These are phyloP conservation scores for Achaetomiella virescens DNA, from an alignment of 495 filamentous ascomycete species.

Conservation along the genomic window DNA sequence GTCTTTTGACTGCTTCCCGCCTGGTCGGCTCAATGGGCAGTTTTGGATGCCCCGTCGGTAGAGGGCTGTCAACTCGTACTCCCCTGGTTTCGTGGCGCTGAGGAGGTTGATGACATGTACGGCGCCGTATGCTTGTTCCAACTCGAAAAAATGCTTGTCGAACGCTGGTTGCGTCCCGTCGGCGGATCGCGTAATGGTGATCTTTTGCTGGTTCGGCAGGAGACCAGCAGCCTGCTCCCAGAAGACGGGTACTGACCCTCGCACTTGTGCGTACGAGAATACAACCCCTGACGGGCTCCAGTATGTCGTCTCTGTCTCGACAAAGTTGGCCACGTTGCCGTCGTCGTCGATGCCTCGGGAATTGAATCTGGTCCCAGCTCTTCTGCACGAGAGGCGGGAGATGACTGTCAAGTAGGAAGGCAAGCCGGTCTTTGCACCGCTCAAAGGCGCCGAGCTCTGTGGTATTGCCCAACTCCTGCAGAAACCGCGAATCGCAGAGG, in stretches of 20 bases:
- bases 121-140: conserved; percentile 79
- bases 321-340: conserved; percentile 89
- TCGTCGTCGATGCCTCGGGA: conserved; percentile 95
- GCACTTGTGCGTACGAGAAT: conserved; percentile 90
- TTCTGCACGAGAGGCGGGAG: conserved; percentile 82
- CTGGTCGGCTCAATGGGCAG: conserved; percentile 56
- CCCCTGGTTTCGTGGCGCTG: conserved; percentile 76
- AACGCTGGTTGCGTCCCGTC: conserved; percentile 95
- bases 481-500: conserved; percentile 90
- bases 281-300: conserved; percentile 69
- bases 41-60: conserved; percentile 70
- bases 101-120: conserved; percentile 89
- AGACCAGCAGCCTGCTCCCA: conserved; percentile 92
- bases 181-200: conserved; percentile 76
- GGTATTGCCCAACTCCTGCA: conserved; percentile 78
- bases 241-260: conserved; percentile 90
- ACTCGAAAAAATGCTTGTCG: conserved; percentile 80
- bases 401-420: conserved; percentile 82
- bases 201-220: conserved; percentile 90
- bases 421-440: conserved; percentile 59
- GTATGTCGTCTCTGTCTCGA: conserved; percentile 59
- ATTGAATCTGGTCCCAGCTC: conserved; percentile 94
- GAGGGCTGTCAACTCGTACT: conserved; percentile 69
- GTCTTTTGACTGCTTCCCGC: conserved; percentile 44
- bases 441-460: conserved; percentile 44